Evolutionary conservation across 169 alveolate genomes (phyloP).

Genomic region (Eimeria falciformis): DNA sequence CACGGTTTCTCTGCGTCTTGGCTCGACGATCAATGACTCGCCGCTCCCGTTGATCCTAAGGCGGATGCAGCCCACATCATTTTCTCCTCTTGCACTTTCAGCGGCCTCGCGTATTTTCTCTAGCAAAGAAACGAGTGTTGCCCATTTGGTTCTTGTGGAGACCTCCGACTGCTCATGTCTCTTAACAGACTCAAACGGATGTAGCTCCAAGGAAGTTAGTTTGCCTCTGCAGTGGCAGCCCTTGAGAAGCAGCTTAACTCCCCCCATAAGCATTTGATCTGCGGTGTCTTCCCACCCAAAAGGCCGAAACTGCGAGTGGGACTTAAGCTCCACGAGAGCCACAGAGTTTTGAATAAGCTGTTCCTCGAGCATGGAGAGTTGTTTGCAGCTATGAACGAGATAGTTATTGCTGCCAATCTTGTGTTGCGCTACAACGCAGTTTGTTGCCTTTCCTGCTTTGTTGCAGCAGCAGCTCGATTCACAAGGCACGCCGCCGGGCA

Average conservation of each 20-base stretch:
- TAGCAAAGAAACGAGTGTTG: too few relatives aligned
- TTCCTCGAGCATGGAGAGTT: constrained; percentile 7
- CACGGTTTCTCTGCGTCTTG: too few relatives aligned
- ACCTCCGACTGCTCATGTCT: too few relatives aligned
- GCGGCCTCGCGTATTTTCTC: too few relatives aligned
- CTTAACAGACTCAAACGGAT: too few relatives aligned
- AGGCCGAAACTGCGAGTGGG: not conserved
- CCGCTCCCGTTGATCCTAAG: too few relatives aligned
- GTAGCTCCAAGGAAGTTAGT: too few relatives aligned
- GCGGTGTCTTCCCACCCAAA: constrained; percentile 4
- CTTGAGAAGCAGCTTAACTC: constrained; percentile 9
- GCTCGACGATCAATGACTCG: too few relatives aligned
- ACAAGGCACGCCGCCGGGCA: not conserved
- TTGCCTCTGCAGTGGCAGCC: constrained; percentile 11
- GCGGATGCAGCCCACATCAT: too few relatives aligned
- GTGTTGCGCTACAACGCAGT: not conserved
- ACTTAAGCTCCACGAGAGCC: constrained; percentile 30
- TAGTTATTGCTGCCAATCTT: not conserved
- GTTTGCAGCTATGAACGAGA: constrained; percentile 1
- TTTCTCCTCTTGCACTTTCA: too few relatives aligned
- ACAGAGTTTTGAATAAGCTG: constrained; percentile 1
- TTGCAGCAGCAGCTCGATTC: constrained; percentile 18
- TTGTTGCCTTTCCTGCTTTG: not conserved
- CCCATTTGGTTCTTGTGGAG: too few relatives aligned
- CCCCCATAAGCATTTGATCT: constrained; percentile 29